phyloP scores from a whole-genome alignment of 1,284 basidiomycete genomes.

The Tetrapyrgos nigripes region DNA sequence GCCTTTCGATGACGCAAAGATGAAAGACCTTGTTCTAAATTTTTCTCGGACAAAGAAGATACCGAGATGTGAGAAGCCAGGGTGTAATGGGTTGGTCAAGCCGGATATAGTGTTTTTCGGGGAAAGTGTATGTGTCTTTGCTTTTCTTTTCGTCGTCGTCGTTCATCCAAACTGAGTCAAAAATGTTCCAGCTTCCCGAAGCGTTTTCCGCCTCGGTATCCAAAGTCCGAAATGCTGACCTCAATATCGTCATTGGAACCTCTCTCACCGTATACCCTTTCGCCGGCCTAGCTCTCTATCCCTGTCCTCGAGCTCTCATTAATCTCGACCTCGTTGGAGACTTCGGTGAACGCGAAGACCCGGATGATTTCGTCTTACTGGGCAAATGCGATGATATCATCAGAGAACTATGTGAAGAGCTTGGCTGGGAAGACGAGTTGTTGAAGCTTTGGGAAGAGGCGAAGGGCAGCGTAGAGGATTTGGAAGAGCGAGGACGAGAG shows the following conservation, averaged over 20 bases:
- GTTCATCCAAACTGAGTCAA: constrained; percentile 9
- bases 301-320: constrained; percentile 75
- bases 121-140: constrained; percentile 61
- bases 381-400: constrained; percentile 76
- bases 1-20: constrained; percentile 69
- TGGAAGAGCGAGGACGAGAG: constrained; percentile 22
- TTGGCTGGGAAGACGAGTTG: constrained; percentile 78
- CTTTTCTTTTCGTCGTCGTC: constrained; percentile 1
- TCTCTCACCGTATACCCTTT: constrained; percentile 86
- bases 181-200: constrained; percentile 56
- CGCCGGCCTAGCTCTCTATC: constrained; percentile 64
- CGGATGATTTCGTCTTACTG: constrained; percentile 66
- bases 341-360: constrained; percentile 50
- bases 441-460: constrained; percentile 63
- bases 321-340: constrained; percentile 72
- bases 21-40: constrained; percentile 49
- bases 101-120: constrained; percentile 98
- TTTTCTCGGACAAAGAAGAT: constrained; percentile 54
- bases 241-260: constrained; percentile 93
- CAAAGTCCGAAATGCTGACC: constrained; percentile 69
- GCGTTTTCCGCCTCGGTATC: constrained; percentile 58
- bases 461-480: constrained; percentile 18
- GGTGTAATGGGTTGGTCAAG: constrained; percentile 80
- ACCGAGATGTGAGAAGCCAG: constrained; percentile 59
- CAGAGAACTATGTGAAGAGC: constrained; percentile 57